A percentile compares a stretch with the other conserved stretches of the same genome.
Evolutionary conservation across 345 rosid genomes (phyloP).

Genomic region (Mallotus nudiflorus): DNA sequence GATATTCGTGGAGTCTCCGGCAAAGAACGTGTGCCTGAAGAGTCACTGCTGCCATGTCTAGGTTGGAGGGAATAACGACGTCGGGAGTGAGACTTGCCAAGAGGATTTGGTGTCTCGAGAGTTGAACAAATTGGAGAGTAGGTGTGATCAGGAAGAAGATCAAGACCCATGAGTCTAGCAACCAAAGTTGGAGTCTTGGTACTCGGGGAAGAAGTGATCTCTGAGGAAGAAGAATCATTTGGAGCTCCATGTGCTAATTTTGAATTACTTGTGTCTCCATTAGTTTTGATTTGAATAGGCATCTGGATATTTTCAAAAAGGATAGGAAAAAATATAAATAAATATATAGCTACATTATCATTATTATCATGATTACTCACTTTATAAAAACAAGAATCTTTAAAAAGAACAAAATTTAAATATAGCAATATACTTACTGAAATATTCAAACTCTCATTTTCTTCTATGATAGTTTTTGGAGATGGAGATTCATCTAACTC

Average conservation of each 20-base stretch:
- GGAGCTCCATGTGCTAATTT: conserved; percentile 24
- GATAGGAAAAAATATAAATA: neutral
- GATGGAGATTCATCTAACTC: conserved; percentile 56
- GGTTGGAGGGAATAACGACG: conserved; percentile 33
- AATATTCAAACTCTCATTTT: conserved; percentile 43
- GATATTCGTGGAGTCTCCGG: conserved; percentile 89
- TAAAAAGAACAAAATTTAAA: neutral
- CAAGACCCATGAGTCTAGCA: conserved; percentile 95
- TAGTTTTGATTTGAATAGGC: conserved; percentile 75
- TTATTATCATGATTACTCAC: conserved; percentile 28
- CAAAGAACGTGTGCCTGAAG: conserved; percentile 57
- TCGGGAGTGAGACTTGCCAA: conserved; percentile 19
- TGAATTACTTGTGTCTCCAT: conserved; percentile 24
- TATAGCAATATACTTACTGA: conserved; percentile 42
- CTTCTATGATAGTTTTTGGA: conserved; percentile 35
- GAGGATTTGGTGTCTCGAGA: conserved; percentile 27
- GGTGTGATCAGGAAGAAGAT: conserved; percentile 63
- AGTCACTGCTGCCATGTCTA: conserved; percentile 21
- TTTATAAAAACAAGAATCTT: conserved; percentile 27
- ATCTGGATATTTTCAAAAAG: conserved; percentile 36
- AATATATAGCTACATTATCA: conserved; percentile 21
- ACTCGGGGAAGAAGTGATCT: conserved; percentile 63
- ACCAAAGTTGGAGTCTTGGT: conserved; percentile 81
- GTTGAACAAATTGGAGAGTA: conserved; percentile 44
- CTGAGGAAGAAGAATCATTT: conserved; percentile 46